Evolutionary conservation across 2,329 filamentous ascomycete genomes (phyloP), one percentile per base, ranked within the genome.

Genomic region (Hymenoscyphus albidus): DNA sequence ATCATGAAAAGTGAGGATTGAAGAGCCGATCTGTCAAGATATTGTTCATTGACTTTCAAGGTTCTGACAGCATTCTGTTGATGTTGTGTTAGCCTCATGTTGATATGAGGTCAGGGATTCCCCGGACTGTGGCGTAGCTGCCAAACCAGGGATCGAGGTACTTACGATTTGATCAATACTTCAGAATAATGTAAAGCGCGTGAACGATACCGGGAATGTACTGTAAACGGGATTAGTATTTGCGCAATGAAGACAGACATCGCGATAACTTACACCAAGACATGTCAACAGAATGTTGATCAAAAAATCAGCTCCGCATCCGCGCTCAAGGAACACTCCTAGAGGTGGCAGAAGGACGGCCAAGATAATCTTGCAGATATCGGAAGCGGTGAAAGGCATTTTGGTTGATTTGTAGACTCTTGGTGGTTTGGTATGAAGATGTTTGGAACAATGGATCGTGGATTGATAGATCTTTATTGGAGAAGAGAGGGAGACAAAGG

Each of bases 231-330:
- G 27, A 42, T 32, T 22, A 22, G n/a, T 44, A 16, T 12, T 22
- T 38, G 51, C 3, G 14, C 35, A 54, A 27, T 51, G 54, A 10
- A 44, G 58, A 51, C 48, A 31, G 5, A 22, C 9, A 14, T n/a
- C 42, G 48, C 38, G 54, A 42, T 5, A 57, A 85, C 86, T 70
- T 87, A 96, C 82, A 96, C 77, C 87, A 72, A 92, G 82, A 72
- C 92, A 86, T 73, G 92, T 96, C 80, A 96, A 82, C 75, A 93
- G 84, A 79, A 96, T 91, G 88, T 96, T 96, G 86, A 97, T 96
- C 79, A 94, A 83, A 75, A 97, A 83, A 77, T 96, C 91, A 71
- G 88, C 87, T 76, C 89, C 89, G 81, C 93, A 96, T 74, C 93
- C 93, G 73, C 90, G 88, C 70, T 97, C 93, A 72, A 97, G 90